These are phyloP conservation scores for Cutaneotrichosporon arboriforme DNA, from an alignment of 1,284 basidiomycete species.

Conservation along the genomic window DNA sequence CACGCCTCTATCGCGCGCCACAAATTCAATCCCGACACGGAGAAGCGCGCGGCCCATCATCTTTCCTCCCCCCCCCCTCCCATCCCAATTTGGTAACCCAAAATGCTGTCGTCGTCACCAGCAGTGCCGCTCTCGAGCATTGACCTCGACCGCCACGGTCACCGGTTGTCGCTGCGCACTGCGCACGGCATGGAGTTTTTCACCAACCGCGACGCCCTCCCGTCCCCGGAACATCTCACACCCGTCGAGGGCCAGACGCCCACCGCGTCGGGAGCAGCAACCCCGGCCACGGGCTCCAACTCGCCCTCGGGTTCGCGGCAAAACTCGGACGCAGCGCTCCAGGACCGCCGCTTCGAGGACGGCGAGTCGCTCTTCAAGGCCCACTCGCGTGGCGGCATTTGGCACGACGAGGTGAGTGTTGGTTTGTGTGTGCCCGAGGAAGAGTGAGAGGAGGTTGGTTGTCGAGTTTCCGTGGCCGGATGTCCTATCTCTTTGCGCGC, in stretches of 20 bases:
- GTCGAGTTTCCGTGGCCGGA: no score
- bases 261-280: conserved; percentile 10
- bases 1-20: neutral
- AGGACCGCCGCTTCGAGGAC: conserved; percentile 12
- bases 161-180: conserved; percentile 39
- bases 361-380: conserved; percentile 29
- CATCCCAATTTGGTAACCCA: no score
- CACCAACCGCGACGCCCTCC: conserved; percentile 42
- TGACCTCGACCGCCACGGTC: conserved; percentile 27
- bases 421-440: neutral
- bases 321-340: conserved; percentile 17
- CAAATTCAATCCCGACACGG: neutral
- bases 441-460: no score
- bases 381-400: conserved; percentile 36
- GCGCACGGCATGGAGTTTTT: conserved; percentile 38
- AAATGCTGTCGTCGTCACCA: conserved; percentile 42
- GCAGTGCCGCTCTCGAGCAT: conserved; percentile 43
- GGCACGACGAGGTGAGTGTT: conserved; percentile 42
- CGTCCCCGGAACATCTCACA: conserved; percentile 42
- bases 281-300: conserved; percentile 16
- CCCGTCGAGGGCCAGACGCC: conserved; percentile 35
- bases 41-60: neutral
- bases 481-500: neutral
- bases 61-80: neutral
- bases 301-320: conserved; percentile 19